A percentile compares a stretch with the other conserved stretches of the same genome.
phyloP scores from a whole-genome alignment of 2,329 filamentous ascomycete species.

The Diaporthe vaccinii region DNA sequence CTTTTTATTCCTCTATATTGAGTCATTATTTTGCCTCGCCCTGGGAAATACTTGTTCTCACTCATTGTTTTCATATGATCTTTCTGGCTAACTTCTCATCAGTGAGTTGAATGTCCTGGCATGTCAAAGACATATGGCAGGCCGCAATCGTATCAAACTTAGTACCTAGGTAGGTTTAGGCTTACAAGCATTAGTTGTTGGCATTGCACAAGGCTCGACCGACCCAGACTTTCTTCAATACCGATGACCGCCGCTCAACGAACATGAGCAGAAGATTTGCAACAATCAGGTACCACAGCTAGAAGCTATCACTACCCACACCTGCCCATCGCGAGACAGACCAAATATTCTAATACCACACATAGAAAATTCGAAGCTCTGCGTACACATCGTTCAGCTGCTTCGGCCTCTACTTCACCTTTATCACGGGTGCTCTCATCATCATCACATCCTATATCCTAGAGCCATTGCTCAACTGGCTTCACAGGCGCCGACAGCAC shows the following conservation, averaged over 20 bases:
- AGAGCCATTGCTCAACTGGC: background rate
- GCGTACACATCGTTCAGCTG: conserved; percentile 7
- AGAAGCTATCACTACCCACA: background rate
- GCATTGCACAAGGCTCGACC: background rate
- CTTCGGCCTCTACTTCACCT: conserved; percentile 6
- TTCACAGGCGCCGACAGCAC: background rate
- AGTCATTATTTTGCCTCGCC: too few species aligned
- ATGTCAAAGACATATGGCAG: background rate
- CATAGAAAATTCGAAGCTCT: background rate
- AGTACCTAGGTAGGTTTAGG: too few species aligned
- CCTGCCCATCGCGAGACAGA: background rate
- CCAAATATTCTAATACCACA: background rate
- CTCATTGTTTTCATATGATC: rapidly evolving
- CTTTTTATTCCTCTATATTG: background rate
- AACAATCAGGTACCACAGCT: background rate
- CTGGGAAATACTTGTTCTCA: background rate
- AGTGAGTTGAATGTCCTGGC: background rate
- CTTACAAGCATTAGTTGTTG: background rate
- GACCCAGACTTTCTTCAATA: background rate
- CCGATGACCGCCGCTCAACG: background rate
- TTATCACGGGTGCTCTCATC: background rate
- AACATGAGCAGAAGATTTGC: background rate
- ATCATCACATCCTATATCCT: background rate
- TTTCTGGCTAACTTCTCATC: background rate
- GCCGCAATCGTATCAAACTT: background rate